Percentiles rank a stretch among this genome's conserved stretches.
Evolutionary conservation across 495 filamentous ascomycete genomes (phyloP).

Genomic region (Penicillium antarcticum): DNA sequence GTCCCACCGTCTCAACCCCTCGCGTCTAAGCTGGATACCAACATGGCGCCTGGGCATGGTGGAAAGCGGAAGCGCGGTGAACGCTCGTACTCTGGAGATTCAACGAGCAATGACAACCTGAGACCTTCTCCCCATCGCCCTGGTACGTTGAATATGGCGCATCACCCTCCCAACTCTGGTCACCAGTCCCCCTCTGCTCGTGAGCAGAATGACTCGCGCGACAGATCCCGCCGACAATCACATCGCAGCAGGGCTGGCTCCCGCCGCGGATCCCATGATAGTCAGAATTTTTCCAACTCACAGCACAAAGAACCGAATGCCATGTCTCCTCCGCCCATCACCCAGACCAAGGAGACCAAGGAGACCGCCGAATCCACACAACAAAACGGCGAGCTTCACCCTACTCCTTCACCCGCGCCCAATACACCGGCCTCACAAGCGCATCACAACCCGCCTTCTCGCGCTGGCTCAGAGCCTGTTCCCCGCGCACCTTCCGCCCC

Average conservation of each 20-base stretch:
- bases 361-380: conserved; percentile 22
- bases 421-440: conserved; percentile 21
- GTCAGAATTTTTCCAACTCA: conserved; percentile 30
- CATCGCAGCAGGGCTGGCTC: conserved; percentile 38
- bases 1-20: conserved; percentile 27
- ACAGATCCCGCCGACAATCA: conserved; percentile 39
- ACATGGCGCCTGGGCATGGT: conserved; percentile 51
- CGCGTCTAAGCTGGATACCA: conserved; percentile 25
- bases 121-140: conserved; percentile 66
- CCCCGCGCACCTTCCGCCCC: conserved; percentile 17
- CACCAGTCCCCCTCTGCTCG: conserved; percentile 35
- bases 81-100: conserved; percentile 49
- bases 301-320: conserved; percentile 30
- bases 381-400: conserved; percentile 21
- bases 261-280: conserved; percentile 29
- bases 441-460: conserved; percentile 18
- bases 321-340: conserved; percentile 37
- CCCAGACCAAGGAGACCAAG: conserved; percentile 27
- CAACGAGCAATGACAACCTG: conserved; percentile 42
- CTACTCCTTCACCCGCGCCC: conserved; percentile 26
- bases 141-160: conserved; percentile 55
- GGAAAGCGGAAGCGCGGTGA: conserved; percentile 60
- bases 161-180: conserved; percentile 34
- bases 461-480: conserved; percentile 13
- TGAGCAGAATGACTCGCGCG: conserved; percentile 44